Evolutionary conservation across 164 flowering plant species (phyloP), one percentile per base, ranked within the genome.

Genomic region (Vitis labrusca): DNA sequence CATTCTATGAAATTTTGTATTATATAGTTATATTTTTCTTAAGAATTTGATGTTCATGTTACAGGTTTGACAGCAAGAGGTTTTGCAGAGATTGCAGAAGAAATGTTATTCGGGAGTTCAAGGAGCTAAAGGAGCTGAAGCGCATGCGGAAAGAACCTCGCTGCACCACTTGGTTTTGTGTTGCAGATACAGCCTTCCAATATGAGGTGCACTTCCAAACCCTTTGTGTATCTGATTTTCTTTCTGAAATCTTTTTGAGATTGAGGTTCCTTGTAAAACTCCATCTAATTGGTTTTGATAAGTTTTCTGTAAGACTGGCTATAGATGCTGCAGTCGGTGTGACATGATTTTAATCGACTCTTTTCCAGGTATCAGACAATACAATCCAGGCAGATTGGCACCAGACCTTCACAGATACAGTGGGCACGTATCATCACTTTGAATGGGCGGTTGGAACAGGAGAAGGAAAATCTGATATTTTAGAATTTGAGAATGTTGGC

Each of bases 61-160:
- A 70, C 91, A 95, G 99, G 93, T 95, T 95, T 80, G 99, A 95
- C 70, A 91, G 92, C 92, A 95, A 95, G 85, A 86, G 94, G 78
- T 95, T 95, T 78, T 95, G 99, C 79, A 85, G 99, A 86, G 98
- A 95, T 78, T 95, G 99, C 83, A 89, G 99, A 81, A 90, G 91
- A 72, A 93, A 95, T 84, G 99, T 95, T 37, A 90, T 95, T 65
- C 94, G 97, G 62, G 99, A 95, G 83, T 95, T 93, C 80, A 95
- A 93, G 87, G 99, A 93, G 79, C 82, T 95, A 64, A 95, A 95
- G 82, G 99, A 95, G 82, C 87, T 95, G 67, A 95, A 92, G 83
- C 94, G 99, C 67, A 85, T 87, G 88, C 74, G 89, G 59, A 88
- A 81, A 81, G 99, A 90, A 80, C 79, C 94, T 55, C 91, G 85